A percentile compares a stretch with the other conserved stretches of the same genome.
Conservation (phyloP, 31 red algal genomes). For the Pterothamnion heteromorphum region DNA sequence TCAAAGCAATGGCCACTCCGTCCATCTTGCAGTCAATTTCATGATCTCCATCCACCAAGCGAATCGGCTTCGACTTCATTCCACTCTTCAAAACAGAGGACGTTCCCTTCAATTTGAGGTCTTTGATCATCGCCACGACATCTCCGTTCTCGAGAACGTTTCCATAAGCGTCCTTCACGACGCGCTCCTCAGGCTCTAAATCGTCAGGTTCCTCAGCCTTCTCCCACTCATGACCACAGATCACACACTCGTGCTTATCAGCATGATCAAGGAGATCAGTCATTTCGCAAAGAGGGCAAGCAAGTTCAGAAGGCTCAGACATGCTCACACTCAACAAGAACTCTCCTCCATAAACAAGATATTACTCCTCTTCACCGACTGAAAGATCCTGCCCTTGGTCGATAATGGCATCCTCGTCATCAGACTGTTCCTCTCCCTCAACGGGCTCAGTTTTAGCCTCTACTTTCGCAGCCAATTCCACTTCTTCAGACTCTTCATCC, state of each 20-base stretch:
- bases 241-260: background rate
- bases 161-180: background rate
- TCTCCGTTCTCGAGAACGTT: background rate
- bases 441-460: too few relatives aligned
- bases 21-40: background rate
- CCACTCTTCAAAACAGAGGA: background rate
- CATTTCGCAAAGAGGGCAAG: background rate
- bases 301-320: too few relatives aligned
- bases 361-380: too few relatives aligned
- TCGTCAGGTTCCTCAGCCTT: background rate
- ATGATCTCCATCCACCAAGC: background rate
- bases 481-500: too few relatives aligned
- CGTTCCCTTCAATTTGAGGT: background rate
- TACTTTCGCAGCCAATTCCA: too few relatives aligned
- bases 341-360: too few relatives aligned
- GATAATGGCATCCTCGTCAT: too few relatives aligned
- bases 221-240: background rate
- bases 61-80: background rate
- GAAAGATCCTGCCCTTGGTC: too few relatives aligned
- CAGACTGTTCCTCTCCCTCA: too few relatives aligned
- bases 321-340: too few relatives aligned
- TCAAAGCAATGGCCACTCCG: background rate
- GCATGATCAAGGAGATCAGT: background rate
- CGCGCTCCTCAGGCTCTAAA: background rate
- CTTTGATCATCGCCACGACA: background rate